Percentiles rank a stretch among this genome's conserved stretches.
phyloP scores from a whole-genome alignment of 2,329 filamentous ascomycete genomes.

The Parastagonospora avenae region DNA sequence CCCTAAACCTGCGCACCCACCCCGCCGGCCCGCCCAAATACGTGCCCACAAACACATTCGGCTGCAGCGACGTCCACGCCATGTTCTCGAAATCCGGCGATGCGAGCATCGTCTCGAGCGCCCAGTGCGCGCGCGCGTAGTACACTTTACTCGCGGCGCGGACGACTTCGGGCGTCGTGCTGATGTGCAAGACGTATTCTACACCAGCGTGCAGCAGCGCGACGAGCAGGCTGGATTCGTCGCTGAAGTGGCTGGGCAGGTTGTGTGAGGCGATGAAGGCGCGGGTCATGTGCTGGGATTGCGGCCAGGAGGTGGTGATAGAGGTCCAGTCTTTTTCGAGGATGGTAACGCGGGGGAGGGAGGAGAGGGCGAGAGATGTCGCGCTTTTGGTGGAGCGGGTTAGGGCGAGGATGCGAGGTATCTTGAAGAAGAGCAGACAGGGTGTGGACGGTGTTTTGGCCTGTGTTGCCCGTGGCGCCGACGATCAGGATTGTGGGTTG shows the following conservation, averaged over 20 bases:
- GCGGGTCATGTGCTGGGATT: slow-evolving; percentile 8
- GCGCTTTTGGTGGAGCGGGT: slow-evolving; percentile 15
- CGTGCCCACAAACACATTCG: slow-evolving; percentile 12
- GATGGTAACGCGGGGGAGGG: slow-evolving; percentile 16
- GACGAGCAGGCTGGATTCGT: slow-evolving; percentile 21
- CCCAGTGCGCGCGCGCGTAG: slow-evolving; percentile 22
- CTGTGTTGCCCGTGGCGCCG: slow-evolving; percentile 9
- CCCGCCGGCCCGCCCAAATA: slow-evolving; percentile 6
- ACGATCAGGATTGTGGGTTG: slow-evolving; percentile 10
- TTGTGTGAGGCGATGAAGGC: slow-evolving; percentile 26
- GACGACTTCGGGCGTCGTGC: slow-evolving; percentile 17
- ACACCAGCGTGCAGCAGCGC: slow-evolving; percentile 15
- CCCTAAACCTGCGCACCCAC: slow-evolving; percentile 8
- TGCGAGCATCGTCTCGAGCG: slow-evolving; percentile 18
- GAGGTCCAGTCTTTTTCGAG: slow-evolving; percentile 15
- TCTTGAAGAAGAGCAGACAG: slow-evolving; percentile 11
- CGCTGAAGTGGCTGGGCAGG: slow-evolving; percentile 20
- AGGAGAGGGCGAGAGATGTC: slow-evolving; percentile 12
- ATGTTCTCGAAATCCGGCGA: slow-evolving; percentile 8
- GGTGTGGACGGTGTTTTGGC: slow-evolving; percentile 9
- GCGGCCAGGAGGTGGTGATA: slow-evolving; percentile 19
- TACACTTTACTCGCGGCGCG: slow-evolving; percentile 13
- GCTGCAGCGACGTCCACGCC: slow-evolving; percentile 21
- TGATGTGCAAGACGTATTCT: slow-evolving; percentile 23
- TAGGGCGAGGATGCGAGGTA: slow-evolving; percentile 20